phyloP scores from a whole-genome alignment of 1,139 yeast genomes.

The Suhomyces kunorum region DNA sequence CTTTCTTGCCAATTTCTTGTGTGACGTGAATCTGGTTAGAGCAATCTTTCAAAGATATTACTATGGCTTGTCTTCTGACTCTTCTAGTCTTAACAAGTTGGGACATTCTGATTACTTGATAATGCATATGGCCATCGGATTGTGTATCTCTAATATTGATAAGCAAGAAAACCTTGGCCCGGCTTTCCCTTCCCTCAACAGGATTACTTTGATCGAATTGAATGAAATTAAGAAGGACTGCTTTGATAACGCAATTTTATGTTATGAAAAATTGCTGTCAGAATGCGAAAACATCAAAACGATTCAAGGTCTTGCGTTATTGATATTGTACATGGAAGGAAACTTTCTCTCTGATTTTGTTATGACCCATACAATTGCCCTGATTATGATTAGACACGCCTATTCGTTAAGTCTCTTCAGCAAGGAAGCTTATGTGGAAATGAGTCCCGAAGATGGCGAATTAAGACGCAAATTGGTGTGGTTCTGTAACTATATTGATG shows the following conservation, averaged over 20 bases:
- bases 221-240: constrained; percentile 13
- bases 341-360: constrained; percentile 28
- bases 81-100: constrained; percentile 14
- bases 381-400: constrained; percentile 25
- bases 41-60: constrained; percentile 14
- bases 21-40: constrained; percentile 9
- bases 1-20: constrained; percentile 10
- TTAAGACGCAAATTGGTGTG: constrained; percentile 24
- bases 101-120: constrained; percentile 19
- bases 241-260: constrained; percentile 22
- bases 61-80: constrained; percentile 10
- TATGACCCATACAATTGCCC: constrained; percentile 23
- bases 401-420: constrained; percentile 20
- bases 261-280: constrained; percentile 24
- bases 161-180: constrained; percentile 1
- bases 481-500: constrained; percentile 25
- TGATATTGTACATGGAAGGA: constrained; percentile 26
- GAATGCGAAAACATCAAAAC: constrained; percentile 25
- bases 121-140: constrained; percentile 20
- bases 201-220: constrained; percentile 2
- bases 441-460: constrained; percentile 13
- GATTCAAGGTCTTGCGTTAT: constrained; percentile 27
- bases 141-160: constrained; percentile 14
- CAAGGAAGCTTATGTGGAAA: constrained; percentile 6
- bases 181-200: constrained; percentile 8